phyloP scores from a whole-genome alignment of 257 asterid genomes.

The Ligustrum vulgare region DNA sequence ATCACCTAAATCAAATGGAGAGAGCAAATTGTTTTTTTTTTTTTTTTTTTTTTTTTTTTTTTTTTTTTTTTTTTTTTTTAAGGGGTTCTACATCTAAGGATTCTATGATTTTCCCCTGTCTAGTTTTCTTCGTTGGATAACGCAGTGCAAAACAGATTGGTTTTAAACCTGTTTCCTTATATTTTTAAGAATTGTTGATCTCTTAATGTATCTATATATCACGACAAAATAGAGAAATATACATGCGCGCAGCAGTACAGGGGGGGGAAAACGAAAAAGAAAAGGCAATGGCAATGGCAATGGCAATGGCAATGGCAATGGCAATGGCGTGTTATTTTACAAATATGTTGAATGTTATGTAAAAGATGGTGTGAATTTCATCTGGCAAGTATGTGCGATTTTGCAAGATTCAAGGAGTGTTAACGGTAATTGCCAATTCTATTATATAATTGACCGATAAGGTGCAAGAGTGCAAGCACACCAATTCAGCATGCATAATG shows the following conservation, averaged over 20 bases:
- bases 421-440: neutral
- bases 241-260: too few species aligned
- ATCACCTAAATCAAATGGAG: neutral
- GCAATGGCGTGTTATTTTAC: neutral
- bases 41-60: neutral
- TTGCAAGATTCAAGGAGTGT: neutral
- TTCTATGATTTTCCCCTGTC: neutral
- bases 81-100: neutral
- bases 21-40: neutral
- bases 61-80: neutral
- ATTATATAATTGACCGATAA: neutral
- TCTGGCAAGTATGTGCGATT: neutral
- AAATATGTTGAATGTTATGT: neutral
- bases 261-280: too few species aligned
- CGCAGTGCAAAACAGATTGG: neutral
- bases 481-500: neutral
- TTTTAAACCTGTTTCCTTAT: neutral
- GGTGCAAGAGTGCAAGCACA: neutral
- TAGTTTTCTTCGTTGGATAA: neutral
- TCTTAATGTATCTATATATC: neutral
- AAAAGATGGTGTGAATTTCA: neutral
- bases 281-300: too few species aligned
- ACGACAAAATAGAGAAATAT: neutral
- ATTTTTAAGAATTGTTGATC: neutral
- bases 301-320: too few species aligned